Evolutionary conservation across 2,329 filamentous ascomycete genomes (phyloP), one percentile per base, ranked within the genome.

Genomic region (Cadophora sp.): DNA sequence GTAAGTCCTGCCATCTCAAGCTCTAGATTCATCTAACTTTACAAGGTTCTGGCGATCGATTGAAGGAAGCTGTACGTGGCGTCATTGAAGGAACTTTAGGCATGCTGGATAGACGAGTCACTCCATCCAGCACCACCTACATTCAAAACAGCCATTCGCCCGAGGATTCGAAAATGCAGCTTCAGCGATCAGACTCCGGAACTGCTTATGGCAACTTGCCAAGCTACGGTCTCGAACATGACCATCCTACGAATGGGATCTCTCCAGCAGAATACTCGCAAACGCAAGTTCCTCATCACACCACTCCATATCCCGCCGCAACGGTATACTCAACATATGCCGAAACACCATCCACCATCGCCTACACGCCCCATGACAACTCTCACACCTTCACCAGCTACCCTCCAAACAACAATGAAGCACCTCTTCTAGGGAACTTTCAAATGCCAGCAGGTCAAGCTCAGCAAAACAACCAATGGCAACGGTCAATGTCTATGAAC

Each of bases 31-130:
- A 24, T 31, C 29, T 69, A 62, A 68, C 62, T 34, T 37, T 55
- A 22, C 29, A 50, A 84, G 83, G 81, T 29, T 83, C 84, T 31
- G 84, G 83, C 9, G 78, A 80, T 50, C 80, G 80, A 22, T 77
- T 87, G 12, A 81, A 81, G 67, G 79, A 81, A 50, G 81, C 83
- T 1, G 81, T 87, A n/a, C 78, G 80, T 22, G 77, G 77, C 19
- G 84, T 87, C 27, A 80, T 85, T 8, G 81, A 84, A 60, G 79
- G 81, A 34, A 83, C 83, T 2, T 76, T 87, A 3, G 76, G 74
- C n/a, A 80, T 81, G 26, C 80, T 87, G 65, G 19, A 50, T 37
- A 82, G 79, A 65, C 80, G 81, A 24, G 72, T 72, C 27, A 73
- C 78, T 82, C 50, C 78, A 78, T 53, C 81, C 79, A 69, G 80